Percentiles rank a stretch among this genome's conserved stretches.
Conservation (phyloP, 495 filamentous ascomycete species). For the Symbiotaphrina buchneri region DNA sequence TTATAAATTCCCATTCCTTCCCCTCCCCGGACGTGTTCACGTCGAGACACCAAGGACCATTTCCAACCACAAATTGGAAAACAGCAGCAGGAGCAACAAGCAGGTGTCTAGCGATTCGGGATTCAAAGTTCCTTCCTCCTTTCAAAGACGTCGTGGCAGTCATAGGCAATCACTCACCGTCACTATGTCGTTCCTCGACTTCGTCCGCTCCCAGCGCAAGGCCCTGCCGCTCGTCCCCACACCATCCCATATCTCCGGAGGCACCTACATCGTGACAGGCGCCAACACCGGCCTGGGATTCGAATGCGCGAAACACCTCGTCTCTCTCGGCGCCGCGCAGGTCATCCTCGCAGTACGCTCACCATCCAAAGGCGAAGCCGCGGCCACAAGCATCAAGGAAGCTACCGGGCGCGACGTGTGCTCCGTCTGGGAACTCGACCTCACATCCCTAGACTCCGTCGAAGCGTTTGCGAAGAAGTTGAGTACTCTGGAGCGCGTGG, state of each 20-base stretch:
- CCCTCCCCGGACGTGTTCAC: no score
- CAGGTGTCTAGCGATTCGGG: no score
- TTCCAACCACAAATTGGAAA: no score
- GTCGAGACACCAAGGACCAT: no score
- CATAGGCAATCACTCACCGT: no score
- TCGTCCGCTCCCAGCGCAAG: no score
- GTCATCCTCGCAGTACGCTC: constrained; percentile 24
- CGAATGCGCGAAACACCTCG: constrained; percentile 17
- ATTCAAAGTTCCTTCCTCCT: no score
- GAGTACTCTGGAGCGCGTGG: constrained; percentile 13
- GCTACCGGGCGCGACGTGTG: constrained; percentile 7
- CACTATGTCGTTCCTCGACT: no score
- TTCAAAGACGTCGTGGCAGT: no score
- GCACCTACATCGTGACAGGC: constrained; percentile 16
- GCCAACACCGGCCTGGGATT: constrained; percentile 15
- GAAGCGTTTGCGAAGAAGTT: constrained; percentile 14
- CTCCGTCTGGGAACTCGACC: constrained; percentile 21
- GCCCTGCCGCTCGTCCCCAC: no score
- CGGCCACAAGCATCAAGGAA: constrained; percentile 13
- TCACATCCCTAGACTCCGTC: constrained; percentile 15
- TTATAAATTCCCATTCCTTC: no score
- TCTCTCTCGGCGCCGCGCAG: constrained; percentile 14
- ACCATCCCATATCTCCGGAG: constrained; percentile 10
- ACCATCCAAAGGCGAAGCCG: constrained; percentile 17
- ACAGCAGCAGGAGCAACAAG: no score